Evolutionary conservation across 1,284 basidiomycete genomes (phyloP).

Genomic region (Austroboletus novae-zelandiae): DNA sequence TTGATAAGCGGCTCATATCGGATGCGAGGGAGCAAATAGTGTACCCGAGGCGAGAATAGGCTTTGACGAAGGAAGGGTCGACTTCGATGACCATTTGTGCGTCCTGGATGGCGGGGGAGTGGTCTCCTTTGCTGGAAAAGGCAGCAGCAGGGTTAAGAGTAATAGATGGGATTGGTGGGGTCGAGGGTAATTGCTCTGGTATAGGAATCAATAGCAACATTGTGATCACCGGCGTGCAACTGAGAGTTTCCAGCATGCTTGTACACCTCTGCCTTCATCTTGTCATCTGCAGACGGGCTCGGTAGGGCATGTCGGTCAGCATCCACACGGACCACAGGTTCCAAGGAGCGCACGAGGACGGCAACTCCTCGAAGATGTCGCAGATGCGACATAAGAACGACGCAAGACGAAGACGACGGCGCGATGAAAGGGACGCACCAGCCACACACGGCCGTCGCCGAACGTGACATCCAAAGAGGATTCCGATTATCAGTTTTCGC

Average conservation of each 20-base stretch:
- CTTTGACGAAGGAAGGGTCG: constrained; percentile 90
- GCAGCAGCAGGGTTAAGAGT: constrained; percentile 96
- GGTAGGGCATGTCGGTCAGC: constrained; percentile 41
- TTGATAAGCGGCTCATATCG: constrained; percentile 11
- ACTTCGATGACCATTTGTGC: constrained; percentile 84
- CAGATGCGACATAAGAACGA: too few species aligned
- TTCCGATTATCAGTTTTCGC: too few species aligned
- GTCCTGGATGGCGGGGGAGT: constrained; percentile 83
- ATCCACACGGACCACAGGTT: too few species aligned
- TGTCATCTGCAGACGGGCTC: constrained; percentile 59
- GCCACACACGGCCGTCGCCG: too few species aligned
- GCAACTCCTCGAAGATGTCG: too few species aligned
- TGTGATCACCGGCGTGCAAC: constrained; percentile 82
- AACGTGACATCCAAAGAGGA: too few species aligned
- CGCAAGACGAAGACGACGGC: too few species aligned
- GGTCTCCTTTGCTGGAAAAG: constrained; percentile 84
- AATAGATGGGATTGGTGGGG: constrained; percentile 81
- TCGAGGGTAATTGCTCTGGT: constrained; percentile 74
- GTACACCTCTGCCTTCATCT: constrained; percentile 74
- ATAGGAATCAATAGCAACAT: constrained; percentile 80
- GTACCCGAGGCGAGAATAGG: constrained; percentile 92
- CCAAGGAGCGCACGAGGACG: too few species aligned
- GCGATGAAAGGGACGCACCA: too few species aligned
- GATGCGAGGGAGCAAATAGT: constrained; percentile 19
- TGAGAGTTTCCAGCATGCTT: constrained; percentile 83